A percentile compares a stretch with the other conserved stretches of the same genome.
Conservation (phyloP, 1,284 basidiomycete species). For the Porogramme epimiltina region DNA sequence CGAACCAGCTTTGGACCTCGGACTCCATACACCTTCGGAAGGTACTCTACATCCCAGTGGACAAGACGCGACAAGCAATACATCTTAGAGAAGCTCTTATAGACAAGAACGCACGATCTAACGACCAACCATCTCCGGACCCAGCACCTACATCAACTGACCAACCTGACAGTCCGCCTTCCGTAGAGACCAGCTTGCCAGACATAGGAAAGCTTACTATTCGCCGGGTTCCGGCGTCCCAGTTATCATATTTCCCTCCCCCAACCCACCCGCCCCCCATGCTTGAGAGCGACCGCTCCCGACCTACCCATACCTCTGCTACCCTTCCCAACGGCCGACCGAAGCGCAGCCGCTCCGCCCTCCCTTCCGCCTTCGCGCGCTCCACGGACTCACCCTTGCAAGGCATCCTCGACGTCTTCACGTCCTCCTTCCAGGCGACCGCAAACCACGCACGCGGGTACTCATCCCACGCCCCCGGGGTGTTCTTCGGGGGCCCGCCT, state of each 20-base stretch:
- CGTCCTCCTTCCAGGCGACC: slow-evolving; percentile 15
- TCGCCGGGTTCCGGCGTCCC: slow-evolving; percentile 31
- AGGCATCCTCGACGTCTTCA: slow-evolving; percentile 17
- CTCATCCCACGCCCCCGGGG: slow-evolving; percentile 6
- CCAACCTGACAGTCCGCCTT: neutral
- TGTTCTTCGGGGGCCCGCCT: slow-evolving; percentile 24
- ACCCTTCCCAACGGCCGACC: slow-evolving; percentile 6
- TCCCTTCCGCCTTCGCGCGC: slow-evolving; percentile 9
- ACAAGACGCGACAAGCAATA: slow-evolving; percentile 37
- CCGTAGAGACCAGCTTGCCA: neutral
- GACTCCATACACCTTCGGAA: slow-evolving; percentile 88
- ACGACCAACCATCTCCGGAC: neutral
- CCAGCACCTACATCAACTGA: neutral
- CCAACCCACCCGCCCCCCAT: slow-evolving; percentile 13
- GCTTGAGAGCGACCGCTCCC: neutral
- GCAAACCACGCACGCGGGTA: slow-evolving; percentile 5
- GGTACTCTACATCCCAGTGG: slow-evolving; percentile 77
- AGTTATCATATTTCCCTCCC: slow-evolving; percentile 34
- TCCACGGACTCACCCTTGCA: slow-evolving; percentile 8
- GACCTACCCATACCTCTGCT: slow-evolving; percentile 2
- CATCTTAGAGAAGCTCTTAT: slow-evolving; percentile 20
- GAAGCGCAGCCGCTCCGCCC: slow-evolving; percentile 2
- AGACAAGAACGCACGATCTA: slow-evolving; percentile 1
- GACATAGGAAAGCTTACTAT: slow-evolving; percentile 22
- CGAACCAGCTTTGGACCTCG: slow-evolving; percentile 89